These are phyloP conservation scores for Fusarium udum DNA, from an alignment of 2,329 filamentous ascomycete species.

Conservation along the genomic window DNA sequence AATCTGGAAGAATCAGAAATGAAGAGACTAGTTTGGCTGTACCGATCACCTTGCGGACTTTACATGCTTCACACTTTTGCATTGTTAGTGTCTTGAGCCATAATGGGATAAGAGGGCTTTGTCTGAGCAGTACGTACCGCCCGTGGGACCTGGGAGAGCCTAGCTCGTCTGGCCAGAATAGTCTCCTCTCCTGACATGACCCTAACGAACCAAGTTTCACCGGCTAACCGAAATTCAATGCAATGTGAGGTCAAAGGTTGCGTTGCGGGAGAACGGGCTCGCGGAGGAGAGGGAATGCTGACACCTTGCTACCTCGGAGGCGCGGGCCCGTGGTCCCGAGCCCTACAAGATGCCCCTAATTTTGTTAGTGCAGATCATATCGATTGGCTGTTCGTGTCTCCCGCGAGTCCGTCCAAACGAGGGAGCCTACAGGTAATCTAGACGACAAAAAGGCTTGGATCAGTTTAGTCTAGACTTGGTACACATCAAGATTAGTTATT, in stretches of 20 bases:
- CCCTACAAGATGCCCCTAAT: not conserved
- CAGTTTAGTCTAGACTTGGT: rapidly evolving
- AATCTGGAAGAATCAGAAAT: not conserved
- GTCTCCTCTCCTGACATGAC: slow-evolving; percentile 29
- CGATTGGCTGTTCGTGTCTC: slow-evolving; percentile 9
- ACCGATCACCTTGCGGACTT: slow-evolving; percentile 23
- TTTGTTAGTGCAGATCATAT: not conserved
- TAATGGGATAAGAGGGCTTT: not conserved
- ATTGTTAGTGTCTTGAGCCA: not conserved
- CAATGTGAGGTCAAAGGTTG: not conserved
- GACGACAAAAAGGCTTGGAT: not conserved
- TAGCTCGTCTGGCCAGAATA: slow-evolving; percentile 18
- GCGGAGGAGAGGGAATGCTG: slow-evolving; percentile 2
- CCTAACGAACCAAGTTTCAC: not conserved
- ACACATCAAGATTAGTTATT: rapidly evolving
- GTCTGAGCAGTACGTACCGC: slow-evolving; percentile 16
- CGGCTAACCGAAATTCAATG: not conserved
- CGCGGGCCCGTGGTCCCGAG: slow-evolving; percentile 17
- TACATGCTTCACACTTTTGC: slow-evolving; percentile 29
- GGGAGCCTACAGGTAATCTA: not conserved
- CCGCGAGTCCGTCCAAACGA: not conserved
- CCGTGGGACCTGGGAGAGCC: slow-evolving; percentile 25
- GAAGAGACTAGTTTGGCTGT: rapidly evolving
- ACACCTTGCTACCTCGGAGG: slow-evolving; percentile 26
- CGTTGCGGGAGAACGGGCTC: slow-evolving; percentile 1